Conservation (phyloP, 208 protist genomes). For the Herpetomonas tarakana region DNA sequence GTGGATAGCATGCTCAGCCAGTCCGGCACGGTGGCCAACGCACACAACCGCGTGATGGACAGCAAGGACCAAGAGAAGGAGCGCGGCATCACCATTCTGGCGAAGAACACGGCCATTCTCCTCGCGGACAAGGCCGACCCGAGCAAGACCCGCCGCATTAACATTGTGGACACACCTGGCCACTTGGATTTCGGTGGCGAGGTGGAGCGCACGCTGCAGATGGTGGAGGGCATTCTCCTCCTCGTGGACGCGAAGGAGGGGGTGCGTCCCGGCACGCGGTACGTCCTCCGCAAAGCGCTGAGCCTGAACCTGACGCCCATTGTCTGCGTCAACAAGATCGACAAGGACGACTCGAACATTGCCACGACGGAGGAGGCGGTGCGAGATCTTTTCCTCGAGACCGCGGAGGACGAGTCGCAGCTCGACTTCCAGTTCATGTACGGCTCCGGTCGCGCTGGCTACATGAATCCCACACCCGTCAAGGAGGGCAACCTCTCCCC, state of each 20-base stretch:
- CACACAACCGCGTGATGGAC: constrained; percentile 96
- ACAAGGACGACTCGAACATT: constrained; percentile 91
- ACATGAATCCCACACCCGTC: constrained; percentile 75
- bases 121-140: constrained; percentile 42
- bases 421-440: constrained; percentile 96
- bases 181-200: constrained; percentile 98
- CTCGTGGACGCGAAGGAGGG: constrained; percentile 96
- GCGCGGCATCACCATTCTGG: constrained; percentile 98
- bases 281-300: constrained; percentile 97
- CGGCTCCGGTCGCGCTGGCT: constrained; percentile 91
- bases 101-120: constrained; percentile 93
- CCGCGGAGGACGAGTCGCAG: constrained; percentile 93
- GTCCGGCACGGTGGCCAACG: constrained; percentile 76
- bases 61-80: constrained; percentile 95
- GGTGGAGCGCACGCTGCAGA: constrained; percentile 96
- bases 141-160: constrained; percentile 77
- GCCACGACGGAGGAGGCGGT: constrained; percentile 92
- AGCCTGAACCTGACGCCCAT: constrained; percentile 91
- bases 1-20: constrained; percentile 95
- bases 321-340: constrained; percentile 98
- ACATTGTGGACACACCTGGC: constrained; percentile 98
- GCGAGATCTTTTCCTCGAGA: constrained; percentile 95
- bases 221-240: constrained; percentile 97
- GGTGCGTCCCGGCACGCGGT: constrained; percentile 97
- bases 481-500: constrained; percentile 83